Conservation (phyloP, 2,329 filamentous ascomycete genomes). For the Microdochium bolleyi region DNA sequence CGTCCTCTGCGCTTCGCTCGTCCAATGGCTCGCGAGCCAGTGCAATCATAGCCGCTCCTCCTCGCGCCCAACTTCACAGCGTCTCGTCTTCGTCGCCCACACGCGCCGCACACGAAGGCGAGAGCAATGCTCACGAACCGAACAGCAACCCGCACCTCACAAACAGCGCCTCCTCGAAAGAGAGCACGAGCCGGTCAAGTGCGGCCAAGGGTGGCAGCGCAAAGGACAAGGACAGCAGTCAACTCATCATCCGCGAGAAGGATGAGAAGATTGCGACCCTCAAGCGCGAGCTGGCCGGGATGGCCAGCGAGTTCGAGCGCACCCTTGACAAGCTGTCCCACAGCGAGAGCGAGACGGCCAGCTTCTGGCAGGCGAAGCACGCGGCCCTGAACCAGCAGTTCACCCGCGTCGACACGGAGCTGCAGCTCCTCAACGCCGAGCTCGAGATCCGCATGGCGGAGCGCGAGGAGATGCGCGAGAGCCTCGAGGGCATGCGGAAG, state of each 20-base stretch:
- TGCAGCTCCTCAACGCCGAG: constrained; percentile 41
- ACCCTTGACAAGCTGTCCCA: constrained; percentile 44
- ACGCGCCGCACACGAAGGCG: constrained; percentile 6
- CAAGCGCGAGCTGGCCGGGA: constrained; percentile 40
- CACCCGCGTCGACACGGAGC: constrained; percentile 42
- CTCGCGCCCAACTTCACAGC: constrained; percentile 27
- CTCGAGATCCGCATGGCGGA: constrained; percentile 38
- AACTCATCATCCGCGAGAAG: constrained; percentile 31
- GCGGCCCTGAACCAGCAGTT: constrained; percentile 43
- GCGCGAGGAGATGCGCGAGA: constrained; percentile 39
- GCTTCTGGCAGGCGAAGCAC: constrained; percentile 52
- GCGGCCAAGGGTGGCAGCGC: constrained; percentile 10
- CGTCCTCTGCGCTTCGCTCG: constrained; percentile 21
- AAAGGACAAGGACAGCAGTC: constrained; percentile 18
- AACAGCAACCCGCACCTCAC: constrained; percentile 6
- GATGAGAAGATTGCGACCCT: constrained; percentile 45
- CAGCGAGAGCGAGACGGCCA: constrained; percentile 46
- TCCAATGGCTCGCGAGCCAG: constrained; percentile 18
- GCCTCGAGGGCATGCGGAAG: constrained; percentile 36
- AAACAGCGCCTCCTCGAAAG: not conserved
- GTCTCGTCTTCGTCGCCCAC: constrained; percentile 21
- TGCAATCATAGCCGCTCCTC: constrained; percentile 28
- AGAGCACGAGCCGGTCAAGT: not conserved
- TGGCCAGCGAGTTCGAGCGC: constrained; percentile 44
- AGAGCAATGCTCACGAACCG: constrained; percentile 9